phyloP scores from a whole-genome alignment of 306 rosid genomes.

The Clitoria ternatea region DNA sequence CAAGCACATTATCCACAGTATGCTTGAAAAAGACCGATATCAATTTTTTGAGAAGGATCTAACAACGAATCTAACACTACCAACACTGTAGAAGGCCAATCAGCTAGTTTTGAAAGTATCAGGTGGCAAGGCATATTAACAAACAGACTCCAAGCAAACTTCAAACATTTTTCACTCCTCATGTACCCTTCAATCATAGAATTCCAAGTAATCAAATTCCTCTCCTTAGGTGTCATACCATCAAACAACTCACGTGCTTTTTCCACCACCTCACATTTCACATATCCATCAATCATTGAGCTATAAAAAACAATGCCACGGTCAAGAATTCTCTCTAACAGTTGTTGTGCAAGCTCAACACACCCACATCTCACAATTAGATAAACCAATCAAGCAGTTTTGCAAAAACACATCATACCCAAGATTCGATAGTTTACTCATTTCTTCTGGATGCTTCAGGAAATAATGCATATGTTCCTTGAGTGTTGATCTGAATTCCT shows the following conservation, averaged over 20 bases:
- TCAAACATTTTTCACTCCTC: constrained; percentile 38
- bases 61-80: too few relatives aligned
- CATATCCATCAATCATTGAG: constrained; percentile 70
- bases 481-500: constrained; percentile 90
- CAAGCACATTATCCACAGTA: constrained; percentile 98
- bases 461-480: constrained; percentile 95
- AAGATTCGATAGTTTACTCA: constrained; percentile 64
- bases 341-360: constrained; percentile 41
- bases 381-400: constrained; percentile 54
- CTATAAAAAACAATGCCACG: constrained; percentile 61
- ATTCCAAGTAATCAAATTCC: constrained; percentile 76
- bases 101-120: too few relatives aligned
- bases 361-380: constrained; percentile 53
- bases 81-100: too few relatives aligned
- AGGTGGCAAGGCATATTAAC: constrained; percentile 55
- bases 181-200: constrained; percentile 59
- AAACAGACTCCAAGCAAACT: constrained; percentile 58
- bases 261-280: constrained; percentile 47
- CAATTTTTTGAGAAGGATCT: too few relatives aligned
- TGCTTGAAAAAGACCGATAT: constrained; percentile 99
- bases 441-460: constrained; percentile 84
- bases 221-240: constrained; percentile 40
- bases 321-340: constrained; percentile 54
- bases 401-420: constrained; percentile 52
- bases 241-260: constrained; percentile 54